Base-by-base conservation (phyloP, 1,284 basidiomycete genomes). In the Nidula niveotomentosa region DNA sequence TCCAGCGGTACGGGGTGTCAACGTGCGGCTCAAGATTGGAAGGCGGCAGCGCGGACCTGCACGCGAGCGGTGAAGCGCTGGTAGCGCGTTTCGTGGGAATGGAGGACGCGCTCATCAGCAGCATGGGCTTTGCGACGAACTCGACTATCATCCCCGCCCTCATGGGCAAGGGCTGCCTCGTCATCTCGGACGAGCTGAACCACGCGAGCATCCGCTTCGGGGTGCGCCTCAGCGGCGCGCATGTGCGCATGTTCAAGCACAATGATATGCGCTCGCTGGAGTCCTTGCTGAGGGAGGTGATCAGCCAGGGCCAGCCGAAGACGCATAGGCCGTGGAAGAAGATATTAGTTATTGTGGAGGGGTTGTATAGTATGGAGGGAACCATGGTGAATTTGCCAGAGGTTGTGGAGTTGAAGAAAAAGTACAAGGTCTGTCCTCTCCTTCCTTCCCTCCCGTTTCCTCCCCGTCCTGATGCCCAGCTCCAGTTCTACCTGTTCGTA, bases 271-370 rank as follows among this genome's bases (percentile, higher is more conserved):
- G 81, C 49, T 85, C 81, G 50, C 77, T 99, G 56, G 96, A 98
- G 73, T 71, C 76, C 6, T 69, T 98, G 8, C 76, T 99, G 61
- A 82, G 90, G 47, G 97, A 99, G 74, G 90, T 88, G 47, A 97
- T 99, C 74, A 93, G 90, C 62, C 96, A 99, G 72, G 96, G 96
- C 30, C 96, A 98, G 72, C 95, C 96, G 2, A 90, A 95, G 74
- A 98, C 95, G 0, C 97, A 98, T 70, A 76, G 96, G 13, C 97
- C 96, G 2, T 99, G 96, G 96, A 98, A 97, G 80, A 98, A 98
- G 81, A 99, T 99, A 60, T 68, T 99, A 48, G 64, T 99, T 49
- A 86, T 98, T 56, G 94, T 99, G 36, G 96, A 99, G 71, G 96
- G 96, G 2, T 73, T 99, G 48, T 99, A 94, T 77, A 95, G 92